These are phyloP conservation scores for Sarocladium oryzae DNA, from an alignment of 2,329 filamentous ascomycete genomes.

Conservation along the genomic window DNA sequence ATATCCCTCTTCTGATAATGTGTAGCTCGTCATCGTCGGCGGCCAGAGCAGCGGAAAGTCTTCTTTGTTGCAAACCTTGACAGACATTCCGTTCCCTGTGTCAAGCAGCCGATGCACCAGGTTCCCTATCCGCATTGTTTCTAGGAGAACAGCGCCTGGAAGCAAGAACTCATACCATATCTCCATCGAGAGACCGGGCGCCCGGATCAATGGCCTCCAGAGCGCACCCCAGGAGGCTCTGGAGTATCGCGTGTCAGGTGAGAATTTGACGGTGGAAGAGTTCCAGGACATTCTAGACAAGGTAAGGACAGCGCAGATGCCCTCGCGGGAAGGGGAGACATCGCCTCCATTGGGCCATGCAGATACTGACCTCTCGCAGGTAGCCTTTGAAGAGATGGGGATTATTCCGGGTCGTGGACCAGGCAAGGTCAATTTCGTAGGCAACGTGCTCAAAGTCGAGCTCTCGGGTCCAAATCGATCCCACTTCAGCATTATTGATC, in stretches of 20 bases:
- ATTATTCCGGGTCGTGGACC: constrained; percentile 18
- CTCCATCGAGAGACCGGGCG: constrained; percentile 22
- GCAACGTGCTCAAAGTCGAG: constrained; percentile 30
- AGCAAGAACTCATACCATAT: constrained; percentile 23
- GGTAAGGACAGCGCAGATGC: constrained; percentile 19
- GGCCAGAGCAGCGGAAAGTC: constrained; percentile 32
- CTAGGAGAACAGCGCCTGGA: constrained; percentile 23
- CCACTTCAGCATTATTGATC: constrained; percentile 31
- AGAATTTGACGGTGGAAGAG: constrained; percentile 20
- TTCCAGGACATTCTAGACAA: constrained; percentile 25
- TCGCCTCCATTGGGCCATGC: too few relatives aligned
- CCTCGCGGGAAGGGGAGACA: too few relatives aligned
- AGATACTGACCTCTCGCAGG: not conserved
- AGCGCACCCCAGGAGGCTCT: constrained; percentile 14
- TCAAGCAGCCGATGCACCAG: constrained; percentile 27
- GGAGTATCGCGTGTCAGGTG: constrained; percentile 17
- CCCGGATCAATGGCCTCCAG: constrained; percentile 16
- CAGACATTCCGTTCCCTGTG: constrained; percentile 30
- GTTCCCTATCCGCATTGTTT: constrained; percentile 31
- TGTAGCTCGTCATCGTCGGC: constrained; percentile 30
- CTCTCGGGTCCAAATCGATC: constrained; percentile 28
- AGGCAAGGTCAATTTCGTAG: constrained; percentile 28
- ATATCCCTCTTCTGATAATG: not conserved
- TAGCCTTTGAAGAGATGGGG: constrained; percentile 18
- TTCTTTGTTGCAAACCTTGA: constrained; percentile 29